phyloP scores from a whole-genome alignment of 1,139 yeast genomes.

The Scheffersomyces illinoinensis region DNA sequence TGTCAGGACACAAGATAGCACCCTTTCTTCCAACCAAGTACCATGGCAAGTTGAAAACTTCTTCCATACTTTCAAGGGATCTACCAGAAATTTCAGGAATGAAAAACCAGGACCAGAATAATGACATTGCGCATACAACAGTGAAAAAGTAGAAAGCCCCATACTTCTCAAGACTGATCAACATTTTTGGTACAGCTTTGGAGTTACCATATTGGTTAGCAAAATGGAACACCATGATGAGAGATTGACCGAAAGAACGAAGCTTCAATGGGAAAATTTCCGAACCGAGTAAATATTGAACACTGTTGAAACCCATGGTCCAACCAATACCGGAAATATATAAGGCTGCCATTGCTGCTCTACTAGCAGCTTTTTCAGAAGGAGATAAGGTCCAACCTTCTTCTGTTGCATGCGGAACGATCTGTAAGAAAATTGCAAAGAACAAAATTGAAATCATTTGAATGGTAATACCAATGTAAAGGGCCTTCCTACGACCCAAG shows the following conservation, averaged over 20 bases:
- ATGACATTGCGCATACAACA: conserved; percentile 14
- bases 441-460: conserved; percentile 16
- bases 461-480: conserved; percentile 29
- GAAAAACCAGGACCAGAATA: conserved; percentile 24
- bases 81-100: conserved; percentile 25
- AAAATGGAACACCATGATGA: conserved; percentile 24
- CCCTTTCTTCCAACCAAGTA: conserved; percentile 24
- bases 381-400: conserved; percentile 11
- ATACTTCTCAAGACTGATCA: conserved; percentile 16
- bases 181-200: conserved; percentile 24
- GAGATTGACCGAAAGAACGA: conserved; percentile 23
- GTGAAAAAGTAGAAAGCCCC: conserved; percentile 23
- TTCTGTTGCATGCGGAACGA: conserved; percentile 21
- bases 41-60: conserved; percentile 27
- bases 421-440: conserved; percentile 21
- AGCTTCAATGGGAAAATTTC: conserved; percentile 24
- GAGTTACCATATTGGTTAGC: conserved; percentile 27
- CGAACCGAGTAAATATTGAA: conserved; percentile 24
- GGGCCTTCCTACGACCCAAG: conserved; percentile 43
- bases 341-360: conserved; percentile 22
- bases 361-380: conserved; percentile 15
- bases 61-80: conserved; percentile 27
- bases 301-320: conserved; percentile 26
- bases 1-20: conserved; percentile 22
- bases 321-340: conserved; percentile 24